These are phyloP conservation scores for Cercophora samala DNA, from an alignment of 495 filamentous ascomycete species.

Conservation along the genomic window DNA sequence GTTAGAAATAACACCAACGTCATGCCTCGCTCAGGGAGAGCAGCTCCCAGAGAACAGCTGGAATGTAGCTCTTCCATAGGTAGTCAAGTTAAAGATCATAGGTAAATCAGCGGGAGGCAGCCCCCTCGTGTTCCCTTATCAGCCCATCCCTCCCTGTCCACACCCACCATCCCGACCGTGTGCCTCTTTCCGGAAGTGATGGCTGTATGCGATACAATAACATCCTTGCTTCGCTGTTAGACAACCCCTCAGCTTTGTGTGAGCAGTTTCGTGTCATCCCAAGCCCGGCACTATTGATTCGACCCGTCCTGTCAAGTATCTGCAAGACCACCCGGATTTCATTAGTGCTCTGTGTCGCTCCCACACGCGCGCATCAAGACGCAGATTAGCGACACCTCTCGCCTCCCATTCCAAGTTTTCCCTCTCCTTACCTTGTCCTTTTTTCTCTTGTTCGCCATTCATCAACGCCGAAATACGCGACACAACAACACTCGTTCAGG, in stretches of 20 bases:
- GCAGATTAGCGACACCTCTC: not conserved
- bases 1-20: not conserved
- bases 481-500: not conserved
- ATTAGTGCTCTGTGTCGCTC: slow-evolving; percentile 1
- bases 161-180: not conserved
- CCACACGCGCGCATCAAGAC: not conserved
- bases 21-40: not conserved
- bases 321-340: not conserved
- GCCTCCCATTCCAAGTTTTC: slow-evolving; percentile 15
- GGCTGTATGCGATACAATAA: not conserved
- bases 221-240: slow-evolving; percentile 6
- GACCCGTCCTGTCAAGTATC: not conserved
- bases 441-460: not conserved
- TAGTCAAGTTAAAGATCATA: too few relatives aligned
- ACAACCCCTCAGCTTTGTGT: not conserved
- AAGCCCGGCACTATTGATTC: slow-evolving; percentile 1
- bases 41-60: not conserved
- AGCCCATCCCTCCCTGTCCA: not conserved
- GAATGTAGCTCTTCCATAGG: not conserved
- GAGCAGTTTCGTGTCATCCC: not conserved
- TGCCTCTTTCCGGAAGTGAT: slow-evolving; percentile 10
- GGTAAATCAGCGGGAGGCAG: slow-evolving; percentile 1
- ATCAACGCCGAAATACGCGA: not conserved
- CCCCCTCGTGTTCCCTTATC: slow-evolving; percentile 1
- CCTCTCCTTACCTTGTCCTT: not conserved